Conservation (phyloP, 768 basidiomycete genomes). For the Multifurca ochricompacta region DNA sequence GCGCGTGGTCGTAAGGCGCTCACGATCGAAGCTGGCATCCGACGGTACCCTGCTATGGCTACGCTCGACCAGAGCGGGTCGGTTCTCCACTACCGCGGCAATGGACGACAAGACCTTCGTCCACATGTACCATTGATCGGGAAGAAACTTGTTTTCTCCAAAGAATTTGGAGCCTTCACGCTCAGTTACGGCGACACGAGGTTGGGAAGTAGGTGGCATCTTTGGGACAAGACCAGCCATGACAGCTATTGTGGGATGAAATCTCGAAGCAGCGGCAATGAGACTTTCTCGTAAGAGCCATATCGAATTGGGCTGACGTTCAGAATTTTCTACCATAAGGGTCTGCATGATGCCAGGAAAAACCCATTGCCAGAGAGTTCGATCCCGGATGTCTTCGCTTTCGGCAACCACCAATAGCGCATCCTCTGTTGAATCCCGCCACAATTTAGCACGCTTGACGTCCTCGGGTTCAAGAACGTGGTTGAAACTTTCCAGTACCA, state of each 20-base stretch:
- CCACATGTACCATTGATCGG: slow-evolving; percentile 82
- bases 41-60: slow-evolving; percentile 67
- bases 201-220: slow-evolving; percentile 40
- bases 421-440: slow-evolving; percentile 52
- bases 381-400: slow-evolving; percentile 59
- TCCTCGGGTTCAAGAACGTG: slow-evolving; percentile 59
- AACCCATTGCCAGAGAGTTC: slow-evolving; percentile 65
- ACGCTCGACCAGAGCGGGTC: slow-evolving; percentile 45
- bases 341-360: slow-evolving; percentile 56
- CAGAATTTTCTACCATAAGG: slow-evolving; percentile 32
- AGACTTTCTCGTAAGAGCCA: slow-evolving; percentile 53
- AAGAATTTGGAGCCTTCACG: slow-evolving; percentile 46
- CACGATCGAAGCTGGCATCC: slow-evolving; percentile 69
- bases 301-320: slow-evolving; percentile 39
- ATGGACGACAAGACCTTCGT: slow-evolving; percentile 82
- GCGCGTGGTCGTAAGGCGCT: slow-evolving; percentile 72
- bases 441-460: slow-evolving; percentile 53
- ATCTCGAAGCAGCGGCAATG: slow-evolving; percentile 60
- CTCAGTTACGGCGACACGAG: slow-evolving; percentile 37
- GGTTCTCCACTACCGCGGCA: slow-evolving; percentile 54
- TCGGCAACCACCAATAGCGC: slow-evolving; percentile 63
- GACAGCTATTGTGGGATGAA: slow-evolving; percentile 62
- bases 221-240: slow-evolving; percentile 63
- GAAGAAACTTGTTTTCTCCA: slow-evolving; percentile 46
- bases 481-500: slow-evolving; percentile 53